Percentiles rank a stretch among this genome's conserved stretches.
Conservation (phyloP, 768 basidiomycete genomes). For the Zangia roseola region DNA sequence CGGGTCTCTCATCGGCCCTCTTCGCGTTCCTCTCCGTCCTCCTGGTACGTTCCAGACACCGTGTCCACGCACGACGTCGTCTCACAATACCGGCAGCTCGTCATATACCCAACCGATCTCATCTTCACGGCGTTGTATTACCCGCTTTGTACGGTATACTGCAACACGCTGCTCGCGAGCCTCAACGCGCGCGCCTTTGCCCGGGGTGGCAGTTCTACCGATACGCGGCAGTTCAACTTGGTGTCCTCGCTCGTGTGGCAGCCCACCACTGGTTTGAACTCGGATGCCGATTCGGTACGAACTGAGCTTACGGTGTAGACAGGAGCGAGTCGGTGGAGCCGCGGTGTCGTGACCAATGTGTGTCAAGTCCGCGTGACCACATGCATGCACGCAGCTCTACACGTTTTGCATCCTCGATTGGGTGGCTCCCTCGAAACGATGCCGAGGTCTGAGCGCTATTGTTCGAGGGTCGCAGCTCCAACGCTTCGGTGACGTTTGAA, state of each 20-base stretch:
- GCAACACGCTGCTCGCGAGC: conserved; percentile 34
- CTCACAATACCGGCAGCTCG: conserved; percentile 10
- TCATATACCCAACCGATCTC: conserved; percentile 23
- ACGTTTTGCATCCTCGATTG: no score
- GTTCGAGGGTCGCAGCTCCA: no score
- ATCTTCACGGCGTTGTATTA: conserved; percentile 27
- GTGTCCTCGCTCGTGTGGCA: conserved; percentile 11
- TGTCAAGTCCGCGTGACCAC: no score
- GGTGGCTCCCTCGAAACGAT: no score
- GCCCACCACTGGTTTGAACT: not conserved
- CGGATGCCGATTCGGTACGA: not conserved
- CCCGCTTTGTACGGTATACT: conserved; percentile 33
- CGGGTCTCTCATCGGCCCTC: conserved; percentile 22
- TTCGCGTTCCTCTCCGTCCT: conserved; percentile 21
- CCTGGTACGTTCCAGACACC: conserved; percentile 14
- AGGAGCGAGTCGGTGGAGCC: no score
- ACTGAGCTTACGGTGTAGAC: not conserved
- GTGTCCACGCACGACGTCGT: not conserved
- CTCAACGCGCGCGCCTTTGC: conserved; percentile 26
- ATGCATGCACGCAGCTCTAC: no score
- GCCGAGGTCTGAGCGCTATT: no score
- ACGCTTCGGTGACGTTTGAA: not conserved
- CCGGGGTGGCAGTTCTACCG: conserved; percentile 1
- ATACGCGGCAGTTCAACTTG: not conserved
- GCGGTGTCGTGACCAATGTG: no score